phyloP scores from a whole-genome alignment of 306 rosid genomes.

The Comarum palustre region DNA sequence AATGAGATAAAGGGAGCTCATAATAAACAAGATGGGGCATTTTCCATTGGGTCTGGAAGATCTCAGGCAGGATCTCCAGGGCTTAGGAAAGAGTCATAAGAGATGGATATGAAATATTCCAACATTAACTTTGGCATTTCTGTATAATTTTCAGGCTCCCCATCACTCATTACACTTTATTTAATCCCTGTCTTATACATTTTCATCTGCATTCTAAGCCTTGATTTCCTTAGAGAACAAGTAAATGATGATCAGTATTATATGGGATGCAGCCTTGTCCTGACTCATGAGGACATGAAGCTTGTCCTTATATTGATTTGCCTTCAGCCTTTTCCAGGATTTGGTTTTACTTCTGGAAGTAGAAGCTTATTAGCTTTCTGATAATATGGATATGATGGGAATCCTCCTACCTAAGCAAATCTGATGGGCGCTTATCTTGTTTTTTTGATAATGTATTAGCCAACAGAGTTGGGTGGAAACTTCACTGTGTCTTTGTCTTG shows the following conservation, averaged over 20 bases:
- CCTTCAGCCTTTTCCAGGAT: conserved; percentile 2
- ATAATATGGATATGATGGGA: conserved; percentile 19
- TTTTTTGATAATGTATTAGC: conserved; percentile 17
- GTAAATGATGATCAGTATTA: background rate
- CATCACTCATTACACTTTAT: conserved; percentile 33
- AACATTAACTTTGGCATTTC: conserved; percentile 37
- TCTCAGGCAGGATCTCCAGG: conserved; percentile 65
- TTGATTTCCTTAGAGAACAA: conserved; percentile 13
- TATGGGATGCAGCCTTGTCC: conserved; percentile 36
- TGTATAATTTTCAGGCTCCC: conserved; percentile 33
- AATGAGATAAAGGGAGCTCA: conserved; percentile 63
- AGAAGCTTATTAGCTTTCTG: conserved; percentile 16
- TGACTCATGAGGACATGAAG: conserved; percentile 35
- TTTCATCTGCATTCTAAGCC: conserved; percentile 18
- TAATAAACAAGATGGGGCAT: conserved; percentile 61
- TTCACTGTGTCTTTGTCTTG: conserved; percentile 28
- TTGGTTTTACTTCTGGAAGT: conserved; percentile 21
- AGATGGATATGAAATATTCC: conserved; percentile 47
- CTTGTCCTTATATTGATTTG: conserved; percentile 33
- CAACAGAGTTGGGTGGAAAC: conserved; percentile 28
- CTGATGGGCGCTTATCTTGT: conserved; percentile 12
- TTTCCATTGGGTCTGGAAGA: conserved; percentile 63
- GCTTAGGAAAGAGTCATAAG: conserved; percentile 26
- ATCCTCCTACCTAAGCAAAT: conserved; percentile 55
- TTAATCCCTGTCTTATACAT: conserved; percentile 34